phyloP scores from a whole-genome alignment of 768 basidiomycete species.

The Exidia glandulosa region DNA sequence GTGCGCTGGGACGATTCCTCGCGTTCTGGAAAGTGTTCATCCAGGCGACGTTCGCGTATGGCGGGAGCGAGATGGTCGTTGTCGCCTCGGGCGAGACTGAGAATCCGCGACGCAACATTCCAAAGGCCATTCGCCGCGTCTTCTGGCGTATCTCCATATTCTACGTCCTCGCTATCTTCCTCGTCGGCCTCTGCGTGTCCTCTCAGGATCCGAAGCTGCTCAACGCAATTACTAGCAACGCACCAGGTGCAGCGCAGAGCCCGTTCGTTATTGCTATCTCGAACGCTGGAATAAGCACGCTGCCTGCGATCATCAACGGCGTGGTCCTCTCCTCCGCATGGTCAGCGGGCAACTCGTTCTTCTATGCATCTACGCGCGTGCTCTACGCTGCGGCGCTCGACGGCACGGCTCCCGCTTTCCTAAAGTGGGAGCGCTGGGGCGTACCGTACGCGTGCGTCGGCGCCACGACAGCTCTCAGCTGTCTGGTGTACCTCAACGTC shows the following conservation, averaged over 20 bases:
- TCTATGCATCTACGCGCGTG: conserved; percentile 35
- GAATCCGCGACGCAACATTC: conserved; percentile 31
- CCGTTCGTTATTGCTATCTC: conserved; percentile 29
- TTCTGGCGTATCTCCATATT: conserved; percentile 29
- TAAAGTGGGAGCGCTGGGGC: conserved; percentile 44
- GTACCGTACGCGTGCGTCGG: conserved; percentile 46
- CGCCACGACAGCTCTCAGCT: neutral
- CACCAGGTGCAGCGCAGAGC: conserved; percentile 14
- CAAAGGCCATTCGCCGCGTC: conserved; percentile 29
- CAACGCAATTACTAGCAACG: conserved; percentile 16
- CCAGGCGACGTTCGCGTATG: conserved; percentile 51
- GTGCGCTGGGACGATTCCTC: conserved; percentile 46
- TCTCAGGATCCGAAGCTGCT: conserved; percentile 21
- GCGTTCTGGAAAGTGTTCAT: conserved; percentile 54
- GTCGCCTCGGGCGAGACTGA: conserved; percentile 32
- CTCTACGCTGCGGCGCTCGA: conserved; percentile 47
- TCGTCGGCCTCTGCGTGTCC: conserved; percentile 24
- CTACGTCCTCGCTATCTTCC: conserved; percentile 17
- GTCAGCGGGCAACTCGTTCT: conserved; percentile 15
- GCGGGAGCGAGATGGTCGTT: conserved; percentile 38
- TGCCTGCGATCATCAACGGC: conserved; percentile 22
- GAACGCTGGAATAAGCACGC: conserved; percentile 27
- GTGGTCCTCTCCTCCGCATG: conserved; percentile 23
- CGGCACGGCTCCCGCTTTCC: conserved; percentile 43
- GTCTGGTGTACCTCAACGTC: conserved; percentile 23